phyloP scores from a whole-genome alignment of 108 stramenopile species.

The Cyclostephanos tholiformis region DNA sequence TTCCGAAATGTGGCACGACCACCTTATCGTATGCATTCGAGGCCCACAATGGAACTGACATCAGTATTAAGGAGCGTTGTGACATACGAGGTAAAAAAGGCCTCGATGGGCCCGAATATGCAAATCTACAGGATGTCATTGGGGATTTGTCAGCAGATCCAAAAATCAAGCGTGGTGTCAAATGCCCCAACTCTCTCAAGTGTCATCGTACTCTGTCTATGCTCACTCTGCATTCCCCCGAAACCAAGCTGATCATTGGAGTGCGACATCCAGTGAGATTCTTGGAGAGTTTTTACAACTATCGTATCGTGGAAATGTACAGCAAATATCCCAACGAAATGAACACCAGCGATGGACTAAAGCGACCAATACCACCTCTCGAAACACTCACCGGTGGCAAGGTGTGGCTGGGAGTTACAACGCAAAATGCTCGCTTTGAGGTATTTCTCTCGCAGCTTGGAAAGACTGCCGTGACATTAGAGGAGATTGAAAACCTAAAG shows the following conservation, averaged over 20 bases:
- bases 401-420: slow-evolving; percentile 21
- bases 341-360: neutral
- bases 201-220: neutral
- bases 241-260: slow-evolving; percentile 27
- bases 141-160: slow-evolving; percentile 9
- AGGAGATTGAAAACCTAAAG: slow-evolving; percentile 20
- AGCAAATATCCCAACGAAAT: too few relatives aligned
- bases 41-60: slow-evolving; percentile 14
- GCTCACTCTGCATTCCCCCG: neutral
- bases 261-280: slow-evolving; percentile 31
- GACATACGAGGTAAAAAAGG: slow-evolving; percentile 6
- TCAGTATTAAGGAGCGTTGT: neutral
- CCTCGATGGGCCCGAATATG: neutral
- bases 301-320: slow-evolving; percentile 6
- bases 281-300: slow-evolving; percentile 43
- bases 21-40: slow-evolving; percentile 20
- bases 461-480: slow-evolving; percentile 11
- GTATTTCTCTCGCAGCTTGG: slow-evolving; percentile 30
- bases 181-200: neutral
- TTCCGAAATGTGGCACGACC: slow-evolving; percentile 25
- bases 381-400: slow-evolving; percentile 2
- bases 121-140: slow-evolving; percentile 1
- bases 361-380: slow-evolving; percentile 11
- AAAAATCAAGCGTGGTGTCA: neutral
- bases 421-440: slow-evolving; percentile 18